phyloP scores from a whole-genome alignment of 2,329 filamentous ascomycete species.

The Piedraia hortae region DNA sequence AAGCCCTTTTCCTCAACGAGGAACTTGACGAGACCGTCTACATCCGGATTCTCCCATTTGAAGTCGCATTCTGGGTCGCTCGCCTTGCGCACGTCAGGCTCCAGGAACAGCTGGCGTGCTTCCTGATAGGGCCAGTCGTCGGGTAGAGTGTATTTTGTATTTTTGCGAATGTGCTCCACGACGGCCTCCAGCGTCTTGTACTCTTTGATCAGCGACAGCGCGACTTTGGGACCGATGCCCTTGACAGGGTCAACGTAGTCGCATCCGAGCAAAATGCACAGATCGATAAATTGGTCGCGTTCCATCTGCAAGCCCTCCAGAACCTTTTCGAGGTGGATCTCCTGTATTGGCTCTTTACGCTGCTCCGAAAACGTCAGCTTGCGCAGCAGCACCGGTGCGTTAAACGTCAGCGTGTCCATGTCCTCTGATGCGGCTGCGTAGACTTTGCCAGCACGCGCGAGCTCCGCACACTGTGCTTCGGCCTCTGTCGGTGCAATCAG shows the following conservation, averaged over 20 bases:
- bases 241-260: conserved; percentile 94
- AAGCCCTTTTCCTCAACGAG: conserved; percentile 89
- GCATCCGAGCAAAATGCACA: conserved; percentile 90
- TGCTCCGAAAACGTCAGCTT: conserved; percentile 95
- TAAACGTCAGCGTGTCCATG: conserved; percentile 95
- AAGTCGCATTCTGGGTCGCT: conserved; percentile 78
- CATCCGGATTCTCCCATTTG: conserved; percentile 87
- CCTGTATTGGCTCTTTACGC: conserved; percentile 88
- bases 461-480: conserved; percentile 78
- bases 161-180: conserved; percentile 47
- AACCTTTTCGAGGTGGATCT: conserved; percentile 69
- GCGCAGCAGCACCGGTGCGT: conserved; percentile 66
- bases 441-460: conserved; percentile 78
- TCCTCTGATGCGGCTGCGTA: conserved; percentile 93
- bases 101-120: conserved; percentile 70
- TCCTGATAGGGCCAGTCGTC: conserved; percentile 95
- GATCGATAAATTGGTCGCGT: conserved; percentile 70
- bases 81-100: conserved; percentile 63
- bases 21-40: conserved; percentile 71
- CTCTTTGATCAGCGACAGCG: conserved; percentile 80
- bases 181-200: conserved; percentile 70
- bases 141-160: conserved; percentile 60
- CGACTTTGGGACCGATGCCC: conserved; percentile 75
- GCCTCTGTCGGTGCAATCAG: conserved; percentile 91
- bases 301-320: conserved; percentile 76